A percentile compares a stretch with the other conserved stretches of the same genome.
Evolutionary conservation across 2,329 filamentous ascomycete species (phyloP).

Genomic region (Cladosporium phlei): DNA sequence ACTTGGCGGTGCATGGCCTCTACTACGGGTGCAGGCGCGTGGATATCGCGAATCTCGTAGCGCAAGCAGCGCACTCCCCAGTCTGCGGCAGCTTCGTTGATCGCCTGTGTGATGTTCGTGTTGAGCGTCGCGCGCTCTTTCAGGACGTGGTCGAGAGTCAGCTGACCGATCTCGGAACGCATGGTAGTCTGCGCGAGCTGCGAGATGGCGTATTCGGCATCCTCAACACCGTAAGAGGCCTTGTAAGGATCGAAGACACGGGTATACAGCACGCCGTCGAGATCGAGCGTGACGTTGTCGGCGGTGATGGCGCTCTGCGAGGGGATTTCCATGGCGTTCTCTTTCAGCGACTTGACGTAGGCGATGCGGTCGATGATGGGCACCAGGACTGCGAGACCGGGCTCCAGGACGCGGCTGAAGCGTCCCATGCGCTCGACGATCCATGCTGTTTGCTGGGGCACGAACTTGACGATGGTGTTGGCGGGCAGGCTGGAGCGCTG

Average conservation of each 20-base stretch:
- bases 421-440: slow-evolving; percentile 99
- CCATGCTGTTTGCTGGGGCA: slow-evolving; percentile 99
- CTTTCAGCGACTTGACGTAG: slow-evolving; percentile 97
- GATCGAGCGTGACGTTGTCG: slow-evolving; percentile 94
- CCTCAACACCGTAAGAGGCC: slow-evolving; percentile 96
- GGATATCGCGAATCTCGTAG: slow-evolving; percentile 98
- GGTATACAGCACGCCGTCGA: slow-evolving; percentile 94
- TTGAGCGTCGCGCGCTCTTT: slow-evolving; percentile 96
- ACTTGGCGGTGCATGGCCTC: slow-evolving; percentile 98
- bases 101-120: slow-evolving; percentile 96
- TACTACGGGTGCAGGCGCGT: slow-evolving; percentile 87
- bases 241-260: slow-evolving; percentile 97
- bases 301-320: slow-evolving; percentile 97
- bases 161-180: slow-evolving; percentile 95
- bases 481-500: slow-evolving; percentile 63
- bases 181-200: slow-evolving; percentile 98
- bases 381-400: slow-evolving; percentile 80
- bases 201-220: slow-evolving; percentile 96
- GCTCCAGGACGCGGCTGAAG: slow-evolving; percentile 88
- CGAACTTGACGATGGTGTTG: slow-evolving; percentile 93
- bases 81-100: slow-evolving; percentile 94
- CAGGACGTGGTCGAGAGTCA: slow-evolving; percentile 92
- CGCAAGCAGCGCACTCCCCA: slow-evolving; percentile 96
- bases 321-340: slow-evolving; percentile 92
- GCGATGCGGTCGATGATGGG: slow-evolving; percentile 93